phyloP scores from a whole-genome alignment of 2,329 filamentous ascomycete species.

The Paecilomyces sp. region DNA sequence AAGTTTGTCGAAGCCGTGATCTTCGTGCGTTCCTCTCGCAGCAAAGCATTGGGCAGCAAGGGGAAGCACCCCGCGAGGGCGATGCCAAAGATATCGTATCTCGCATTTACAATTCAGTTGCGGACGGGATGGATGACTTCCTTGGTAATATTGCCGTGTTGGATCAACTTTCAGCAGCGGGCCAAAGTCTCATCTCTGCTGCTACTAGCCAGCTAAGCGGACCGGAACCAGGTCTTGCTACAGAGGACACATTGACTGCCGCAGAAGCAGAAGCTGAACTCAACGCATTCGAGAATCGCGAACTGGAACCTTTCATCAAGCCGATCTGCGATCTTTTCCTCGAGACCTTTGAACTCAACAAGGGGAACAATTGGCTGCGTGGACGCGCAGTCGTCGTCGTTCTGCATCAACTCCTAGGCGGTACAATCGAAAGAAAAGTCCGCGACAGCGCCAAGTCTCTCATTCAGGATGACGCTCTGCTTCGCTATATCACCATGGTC shows the following conservation, averaged over 20 bases:
- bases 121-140: conserved; percentile 97
- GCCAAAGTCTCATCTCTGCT: conserved; percentile 66
- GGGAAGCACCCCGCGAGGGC: conserved; percentile 55
- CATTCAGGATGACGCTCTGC: conserved; percentile 68
- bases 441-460: conserved; percentile 72
- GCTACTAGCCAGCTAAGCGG: conserved; percentile 44
- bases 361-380: conserved; percentile 93
- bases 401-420: conserved; percentile 87
- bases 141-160: conserved; percentile 91
- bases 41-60: conserved; percentile 65
- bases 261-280: conserved; percentile 88
- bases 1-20: conserved; percentile 90
- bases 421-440: conserved; percentile 92
- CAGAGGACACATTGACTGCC: conserved; percentile 44
- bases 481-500: conserved; percentile 68
- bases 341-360: conserved; percentile 89
- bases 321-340: conserved; percentile 97
- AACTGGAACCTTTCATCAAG: conserved; percentile 92
- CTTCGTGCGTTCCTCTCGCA: conserved; percentile 86
- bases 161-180: conserved; percentile 86
- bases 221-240: conserved; percentile 42
- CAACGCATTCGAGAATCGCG: conserved; percentile 82
- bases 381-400: conserved; percentile 94
- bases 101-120: conserved; percentile 90
- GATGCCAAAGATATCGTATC: conserved; percentile 79